Conservation (phyloP, 768 basidiomycete species). For the Tulasnella calospora region DNA sequence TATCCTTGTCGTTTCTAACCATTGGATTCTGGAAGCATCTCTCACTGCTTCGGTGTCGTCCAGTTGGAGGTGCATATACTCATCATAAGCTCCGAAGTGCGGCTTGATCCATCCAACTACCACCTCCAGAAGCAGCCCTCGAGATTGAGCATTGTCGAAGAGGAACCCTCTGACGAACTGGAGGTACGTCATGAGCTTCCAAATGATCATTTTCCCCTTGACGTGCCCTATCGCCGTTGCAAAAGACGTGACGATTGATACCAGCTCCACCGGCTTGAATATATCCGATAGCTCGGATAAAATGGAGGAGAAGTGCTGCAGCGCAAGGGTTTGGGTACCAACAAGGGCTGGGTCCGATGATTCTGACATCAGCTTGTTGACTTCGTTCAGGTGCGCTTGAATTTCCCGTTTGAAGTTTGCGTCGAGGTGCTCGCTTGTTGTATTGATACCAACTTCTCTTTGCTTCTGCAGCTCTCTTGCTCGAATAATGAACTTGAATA, state of each 20-base stretch:
- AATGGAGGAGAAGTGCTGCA: conserved; percentile 89
- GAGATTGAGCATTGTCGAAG: conserved; percentile 75
- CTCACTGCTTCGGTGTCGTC: conserved; percentile 61
- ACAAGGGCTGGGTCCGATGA: conserved; percentile 79
- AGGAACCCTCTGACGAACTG: conserved; percentile 85
- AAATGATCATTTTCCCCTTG: conserved; percentile 84
- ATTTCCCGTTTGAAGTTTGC: conserved; percentile 79
- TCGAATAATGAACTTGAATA: conserved; percentile 92
- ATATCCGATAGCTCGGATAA: conserved; percentile 81
- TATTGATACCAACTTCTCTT: conserved; percentile 71
- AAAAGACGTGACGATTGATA: conserved; percentile 80
- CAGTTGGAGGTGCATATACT: conserved; percentile 57
- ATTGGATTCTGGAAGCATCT: conserved; percentile 73
- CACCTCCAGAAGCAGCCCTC: conserved; percentile 75
- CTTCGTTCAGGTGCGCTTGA: conserved; percentile 65
- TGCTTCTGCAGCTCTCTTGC: conserved; percentile 82
- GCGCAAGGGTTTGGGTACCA: conserved; percentile 89
- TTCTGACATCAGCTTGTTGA: conserved; percentile 85
- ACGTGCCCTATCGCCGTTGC: conserved; percentile 62
- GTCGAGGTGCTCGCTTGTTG: conserved; percentile 83
- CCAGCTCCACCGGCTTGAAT: conserved; percentile 75
- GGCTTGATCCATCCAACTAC: conserved; percentile 94
- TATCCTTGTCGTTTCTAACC: conserved; percentile 87
- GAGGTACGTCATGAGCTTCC: conserved; percentile 91
- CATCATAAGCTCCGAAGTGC: conserved; percentile 88